Evolutionary conservation across 2,329 filamentous ascomycete species (phyloP).

Genomic region (Microascus cirrosus): DNA sequence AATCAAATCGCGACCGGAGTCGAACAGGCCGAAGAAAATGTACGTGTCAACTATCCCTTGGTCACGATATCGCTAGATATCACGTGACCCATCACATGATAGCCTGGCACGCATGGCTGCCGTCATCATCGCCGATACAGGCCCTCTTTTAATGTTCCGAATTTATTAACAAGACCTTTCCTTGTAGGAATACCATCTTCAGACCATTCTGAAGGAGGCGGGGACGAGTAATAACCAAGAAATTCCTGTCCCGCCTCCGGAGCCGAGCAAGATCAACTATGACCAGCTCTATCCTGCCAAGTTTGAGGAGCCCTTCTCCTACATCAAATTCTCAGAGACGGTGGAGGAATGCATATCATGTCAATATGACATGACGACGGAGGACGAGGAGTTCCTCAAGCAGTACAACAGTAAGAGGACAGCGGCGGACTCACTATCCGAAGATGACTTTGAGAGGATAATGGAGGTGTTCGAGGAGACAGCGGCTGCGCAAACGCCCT

Average conservation of each 20-base stretch:
- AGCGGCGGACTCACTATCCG: slow-evolving; percentile 56
- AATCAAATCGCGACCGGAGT: slow-evolving; percentile 90
- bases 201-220: slow-evolving; percentile 58
- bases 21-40: slow-evolving; percentile 94
- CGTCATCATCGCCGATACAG: neutral
- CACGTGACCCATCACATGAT: slow-evolving; percentile 40
- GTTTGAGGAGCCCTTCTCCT: slow-evolving; percentile 79
- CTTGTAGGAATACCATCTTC: slow-evolving; percentile 82
- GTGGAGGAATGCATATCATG: slow-evolving; percentile 90
- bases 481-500: slow-evolving; percentile 73
- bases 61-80: slow-evolving; percentile 13
- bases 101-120: neutral
- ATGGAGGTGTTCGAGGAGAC: slow-evolving; percentile 94
- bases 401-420: slow-evolving; percentile 70
- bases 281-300: slow-evolving; percentile 71
- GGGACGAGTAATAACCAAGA: slow-evolving; percentile 47
- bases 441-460: slow-evolving; percentile 86
- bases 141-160: neutral
- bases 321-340: slow-evolving; percentile 95
- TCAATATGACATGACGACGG: slow-evolving; percentile 87
- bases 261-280: slow-evolving; percentile 65
- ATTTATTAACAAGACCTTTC: neutral
- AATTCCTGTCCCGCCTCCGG: slow-evolving; percentile 54
- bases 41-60: slow-evolving; percentile 40
- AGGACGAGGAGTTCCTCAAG: slow-evolving; percentile 78